These are phyloP conservation scores for Kurtzmaniella quercitrusa DNA, from an alignment of 1,139 yeast genomes.

Conservation along the genomic window DNA sequence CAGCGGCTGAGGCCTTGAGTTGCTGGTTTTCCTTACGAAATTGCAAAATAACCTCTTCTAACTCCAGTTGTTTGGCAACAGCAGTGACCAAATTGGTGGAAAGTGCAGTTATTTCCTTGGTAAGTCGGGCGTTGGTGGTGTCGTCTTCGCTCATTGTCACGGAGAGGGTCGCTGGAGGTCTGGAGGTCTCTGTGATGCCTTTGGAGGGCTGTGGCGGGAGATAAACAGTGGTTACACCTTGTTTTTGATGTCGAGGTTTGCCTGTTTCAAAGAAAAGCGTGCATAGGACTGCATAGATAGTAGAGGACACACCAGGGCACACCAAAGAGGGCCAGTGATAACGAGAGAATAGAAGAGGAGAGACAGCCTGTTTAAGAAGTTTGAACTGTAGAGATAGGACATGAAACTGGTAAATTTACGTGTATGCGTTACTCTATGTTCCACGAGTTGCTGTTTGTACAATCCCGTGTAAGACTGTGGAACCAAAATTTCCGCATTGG, in stretches of 20 bases:
- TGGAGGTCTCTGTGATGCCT: background rate
- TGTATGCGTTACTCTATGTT: too few species aligned
- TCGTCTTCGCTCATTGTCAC: conserved; percentile 9
- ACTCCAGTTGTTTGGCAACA: conserved; percentile 52
- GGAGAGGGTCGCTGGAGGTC: conserved; percentile 2
- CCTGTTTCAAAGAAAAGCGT: conserved; percentile 3
- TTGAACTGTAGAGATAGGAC: too few species aligned
- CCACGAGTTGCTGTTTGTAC: too few species aligned
- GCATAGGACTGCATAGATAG: conserved; percentile 1
- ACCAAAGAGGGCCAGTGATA: background rate
- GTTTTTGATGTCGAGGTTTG: conserved; percentile 1
- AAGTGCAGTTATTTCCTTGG: conserved; percentile 52
- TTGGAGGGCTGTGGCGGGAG: background rate
- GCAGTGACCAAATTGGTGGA: conserved; percentile 61
- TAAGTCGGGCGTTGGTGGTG: conserved; percentile 33
- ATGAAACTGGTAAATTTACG: too few species aligned
- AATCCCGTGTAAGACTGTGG: too few species aligned
- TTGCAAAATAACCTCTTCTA: conserved; percentile 40
- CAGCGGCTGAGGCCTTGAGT: conserved; percentile 18
- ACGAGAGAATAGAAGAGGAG: background rate
- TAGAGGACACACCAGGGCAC: too few species aligned
- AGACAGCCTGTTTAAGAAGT: too few species aligned
- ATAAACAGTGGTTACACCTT: background rate
- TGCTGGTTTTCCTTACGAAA: conserved; percentile 29
- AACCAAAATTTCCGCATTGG: background rate